Percentiles rank a stretch among this genome's conserved stretches.
Conservation (phyloP, 2,329 filamentous ascomycete genomes). For the Pseudomassariella vexata region DNA sequence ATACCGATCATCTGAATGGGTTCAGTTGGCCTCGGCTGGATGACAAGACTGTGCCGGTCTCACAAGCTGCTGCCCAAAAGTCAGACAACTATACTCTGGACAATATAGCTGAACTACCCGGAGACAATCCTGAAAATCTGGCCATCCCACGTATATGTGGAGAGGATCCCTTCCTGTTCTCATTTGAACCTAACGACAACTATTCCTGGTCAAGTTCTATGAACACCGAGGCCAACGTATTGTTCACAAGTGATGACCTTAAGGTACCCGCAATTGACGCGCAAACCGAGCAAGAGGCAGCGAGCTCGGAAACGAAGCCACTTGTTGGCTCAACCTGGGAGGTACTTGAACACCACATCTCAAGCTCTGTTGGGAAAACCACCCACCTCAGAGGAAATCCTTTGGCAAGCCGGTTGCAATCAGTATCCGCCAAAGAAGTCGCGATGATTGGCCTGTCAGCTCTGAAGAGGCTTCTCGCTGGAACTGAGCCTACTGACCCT, state of each 20-base stretch:
- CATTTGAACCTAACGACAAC: slow-evolving; percentile 25
- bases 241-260: slow-evolving; percentile 23
- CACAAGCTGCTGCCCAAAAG: slow-evolving; percentile 11
- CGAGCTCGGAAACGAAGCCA: slow-evolving; percentile 26
- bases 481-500: slow-evolving; percentile 29
- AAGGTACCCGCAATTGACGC: slow-evolving; percentile 14
- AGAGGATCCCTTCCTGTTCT: slow-evolving; percentile 30
- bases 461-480: slow-evolving; percentile 33
- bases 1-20: too few species aligned
- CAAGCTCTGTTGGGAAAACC: slow-evolving; percentile 38
- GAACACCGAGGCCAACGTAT: slow-evolving; percentile 28
- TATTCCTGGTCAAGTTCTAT: slow-evolving; percentile 26
- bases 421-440: slow-evolving; percentile 32
- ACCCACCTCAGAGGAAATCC: slow-evolving; percentile 31
- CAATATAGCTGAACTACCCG: slow-evolving; percentile 36
- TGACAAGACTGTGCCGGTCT: too few species aligned
- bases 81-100: slow-evolving; percentile 18
- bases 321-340: slow-evolving; percentile 40
- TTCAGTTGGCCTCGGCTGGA: too few species aligned
- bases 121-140: slow-evolving; percentile 30
- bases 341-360: slow-evolving; percentile 38
- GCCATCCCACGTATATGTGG: slow-evolving; percentile 22
- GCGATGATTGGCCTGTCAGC: slow-evolving; percentile 34
- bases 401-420: slow-evolving; percentile 33
- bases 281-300: slow-evolving; percentile 4